Conservation (phyloP, 1,284 basidiomycete genomes). For the Pyrrhoderma lamaoense region DNA sequence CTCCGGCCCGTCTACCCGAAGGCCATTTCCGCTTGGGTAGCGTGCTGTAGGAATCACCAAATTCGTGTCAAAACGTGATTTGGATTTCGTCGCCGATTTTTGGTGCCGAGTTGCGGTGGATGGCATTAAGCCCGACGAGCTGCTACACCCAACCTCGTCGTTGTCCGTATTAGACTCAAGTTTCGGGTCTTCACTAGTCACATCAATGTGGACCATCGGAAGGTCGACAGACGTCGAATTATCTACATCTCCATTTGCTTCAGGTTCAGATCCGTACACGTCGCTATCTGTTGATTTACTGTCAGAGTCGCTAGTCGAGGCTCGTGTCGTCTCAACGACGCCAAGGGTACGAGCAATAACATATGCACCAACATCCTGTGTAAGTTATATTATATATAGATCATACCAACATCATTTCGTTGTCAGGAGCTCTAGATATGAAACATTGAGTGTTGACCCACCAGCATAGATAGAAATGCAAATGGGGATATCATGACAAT, state of each 20-base stretch:
- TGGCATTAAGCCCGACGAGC: too few relatives aligned
- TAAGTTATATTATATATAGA: neutral
- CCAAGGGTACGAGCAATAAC: constrained; percentile 76
- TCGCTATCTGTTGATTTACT: too few relatives aligned
- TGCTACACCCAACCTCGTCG: too few relatives aligned
- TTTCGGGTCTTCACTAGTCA: too few relatives aligned
- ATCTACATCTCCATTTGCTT: neutral
- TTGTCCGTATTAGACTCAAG: too few relatives aligned
- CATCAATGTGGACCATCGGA: too few relatives aligned
- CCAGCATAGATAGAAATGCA: constrained; percentile 56
- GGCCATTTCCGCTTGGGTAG: neutral
- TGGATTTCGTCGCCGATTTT: neutral
- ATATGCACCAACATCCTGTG: constrained; percentile 72
- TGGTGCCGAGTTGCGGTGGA: neutral
- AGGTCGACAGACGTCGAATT: neutral
- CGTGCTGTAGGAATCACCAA: constrained; percentile 5
- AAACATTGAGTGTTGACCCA: constrained; percentile 29
- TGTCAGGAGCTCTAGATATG: neutral
- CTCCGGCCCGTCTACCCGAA: constrained; percentile 18
- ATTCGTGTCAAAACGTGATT: constrained; percentile 3
- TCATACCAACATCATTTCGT: neutral
- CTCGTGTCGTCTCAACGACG: constrained; percentile 61
- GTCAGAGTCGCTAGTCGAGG: constrained; percentile 48
- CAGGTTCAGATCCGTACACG: too few relatives aligned
- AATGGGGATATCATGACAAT: constrained; percentile 57